Base-by-base conservation (phyloP, 2,329 filamentous ascomycete species). In the Clarireedia homoeocarpa region DNA sequence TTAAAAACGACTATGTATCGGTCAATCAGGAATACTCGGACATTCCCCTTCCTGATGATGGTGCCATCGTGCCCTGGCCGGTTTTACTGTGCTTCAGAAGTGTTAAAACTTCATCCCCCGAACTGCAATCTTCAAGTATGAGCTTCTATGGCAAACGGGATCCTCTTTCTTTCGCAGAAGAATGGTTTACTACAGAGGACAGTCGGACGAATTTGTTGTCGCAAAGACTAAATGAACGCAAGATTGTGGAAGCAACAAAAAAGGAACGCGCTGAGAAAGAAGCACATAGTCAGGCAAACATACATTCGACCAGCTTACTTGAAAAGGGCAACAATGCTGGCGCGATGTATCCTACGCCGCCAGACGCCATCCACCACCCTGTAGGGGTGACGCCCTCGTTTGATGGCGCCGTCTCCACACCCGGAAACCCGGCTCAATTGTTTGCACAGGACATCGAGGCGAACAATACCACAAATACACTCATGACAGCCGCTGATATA, bases 341-440 rank as follows among this genome's bases (percentile, higher is more conserved):
- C 44, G 77, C 79, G 2, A 82, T 89, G 70, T 89, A 89, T 66
- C 85, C 84, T 7, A 89, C 86, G 5, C 86, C 86, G 2, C 86
- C 86, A 10, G 85, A 88, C 65, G 84, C 77, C 14, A 71, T 85
- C 17, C 82, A 82, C 42, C 75, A 76, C 51, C 70, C 72, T 2
- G 70, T 76, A 9, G 82, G 76, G 3, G 74, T 78, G 6, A 80
- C 80, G 0, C 78, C 81, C 4, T 78, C 78, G 1, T 74, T 83
- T 53, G 82, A 85, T 56, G 77, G 76, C 5, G 74, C 73, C 2
- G 72, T 73, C 1, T 79, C 79, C 2, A 85, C 82, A 52, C 82
- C 83, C 0, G 76, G 74, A 3, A 79, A 80, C 44, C 60, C 57
- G 6, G 62, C 60, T 44, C 60, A 61, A 5, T 59, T 63, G 27